A percentile compares a stretch with the other conserved stretches of the same genome.
Evolutionary conservation across 1,284 basidiomycete species (phyloP).

Genomic region (Sphagnurus paluster): DNA sequence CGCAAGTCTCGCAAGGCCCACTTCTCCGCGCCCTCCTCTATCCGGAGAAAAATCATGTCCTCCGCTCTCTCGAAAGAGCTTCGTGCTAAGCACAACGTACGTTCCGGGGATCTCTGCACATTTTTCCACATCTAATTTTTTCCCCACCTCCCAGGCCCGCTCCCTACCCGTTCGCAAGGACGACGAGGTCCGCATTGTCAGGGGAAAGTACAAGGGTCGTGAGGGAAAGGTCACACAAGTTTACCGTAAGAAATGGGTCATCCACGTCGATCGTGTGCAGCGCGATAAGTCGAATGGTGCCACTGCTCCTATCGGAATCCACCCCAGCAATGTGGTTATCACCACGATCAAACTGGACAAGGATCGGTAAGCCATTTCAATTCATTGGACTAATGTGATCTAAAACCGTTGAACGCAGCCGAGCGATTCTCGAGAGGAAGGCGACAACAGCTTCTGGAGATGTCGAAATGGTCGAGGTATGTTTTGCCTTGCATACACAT

Average conservation of each 20-base stretch:
- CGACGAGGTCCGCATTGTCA: constrained; percentile 96
- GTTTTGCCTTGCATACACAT: constrained; percentile 30
- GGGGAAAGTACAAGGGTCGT: constrained; percentile 96
- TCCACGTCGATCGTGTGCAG: constrained; percentile 97
- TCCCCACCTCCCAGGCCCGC: constrained; percentile 42
- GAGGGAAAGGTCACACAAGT: constrained; percentile 98
- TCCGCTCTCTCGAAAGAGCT: constrained; percentile 96
- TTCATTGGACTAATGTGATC: not conserved
- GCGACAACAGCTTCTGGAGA: constrained; percentile 46
- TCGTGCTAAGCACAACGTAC: constrained; percentile 87
- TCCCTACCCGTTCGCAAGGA: constrained; percentile 97
- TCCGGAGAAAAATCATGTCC: constrained; percentile 98
- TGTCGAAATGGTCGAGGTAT: constrained; percentile 76
- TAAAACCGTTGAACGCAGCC: constrained; percentile 38
- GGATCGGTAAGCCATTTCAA: constrained; percentile 57
- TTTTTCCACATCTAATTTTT: not conserved
- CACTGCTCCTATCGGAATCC: constrained; percentile 90
- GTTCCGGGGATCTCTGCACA: constrained; percentile 30
- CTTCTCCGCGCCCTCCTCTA: constrained; percentile 89
- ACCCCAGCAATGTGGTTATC: constrained; percentile 98
- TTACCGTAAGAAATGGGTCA: constrained; percentile 99
- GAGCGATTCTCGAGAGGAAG: constrained; percentile 81
- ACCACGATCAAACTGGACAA: constrained; percentile 89
- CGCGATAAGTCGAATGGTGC: constrained; percentile 99
- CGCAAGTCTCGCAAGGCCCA: constrained; percentile 98